phyloP scores from a whole-genome alignment of 2,329 filamentous ascomycete genomes.

The Colletotrichum sp. region DNA sequence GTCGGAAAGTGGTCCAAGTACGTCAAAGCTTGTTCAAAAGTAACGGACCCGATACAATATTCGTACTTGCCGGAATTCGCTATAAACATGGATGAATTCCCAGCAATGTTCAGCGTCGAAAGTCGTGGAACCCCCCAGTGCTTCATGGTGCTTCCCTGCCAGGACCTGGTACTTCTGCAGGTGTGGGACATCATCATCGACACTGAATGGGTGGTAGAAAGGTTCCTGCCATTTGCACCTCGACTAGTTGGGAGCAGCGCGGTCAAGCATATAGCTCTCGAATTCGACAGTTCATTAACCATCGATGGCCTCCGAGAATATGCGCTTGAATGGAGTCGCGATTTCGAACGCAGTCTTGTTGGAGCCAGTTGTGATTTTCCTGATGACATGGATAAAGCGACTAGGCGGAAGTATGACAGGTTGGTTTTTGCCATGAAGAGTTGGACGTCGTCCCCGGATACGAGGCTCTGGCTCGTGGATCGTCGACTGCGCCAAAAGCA shows the following conservation, averaged over 20 bases:
- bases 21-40: neutral
- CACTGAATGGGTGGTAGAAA: neutral
- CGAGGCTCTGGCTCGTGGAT: neutral
- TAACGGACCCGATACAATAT: neutral
- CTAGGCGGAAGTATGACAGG: neutral
- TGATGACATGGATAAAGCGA: neutral
- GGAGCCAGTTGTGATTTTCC: neutral
- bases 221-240: neutral
- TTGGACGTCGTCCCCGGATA: neutral
- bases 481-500: neutral
- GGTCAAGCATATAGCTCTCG: neutral
- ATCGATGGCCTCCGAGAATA: neutral
- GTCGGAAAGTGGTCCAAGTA: neutral
- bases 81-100: accelerated
- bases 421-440: neutral
- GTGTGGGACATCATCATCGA: neutral
- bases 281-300: neutral
- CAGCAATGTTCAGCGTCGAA: neutral
- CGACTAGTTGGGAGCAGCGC: neutral
- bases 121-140: neutral
- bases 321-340: neutral
- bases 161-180: neutral
- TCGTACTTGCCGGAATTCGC: neutral
- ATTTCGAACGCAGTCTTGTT: neutral
- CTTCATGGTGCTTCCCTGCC: neutral